Evolutionary conservation across 306 rosid species (phyloP), one percentile per base, ranked within the genome.

Genomic region (Cucumis melo): DNA sequence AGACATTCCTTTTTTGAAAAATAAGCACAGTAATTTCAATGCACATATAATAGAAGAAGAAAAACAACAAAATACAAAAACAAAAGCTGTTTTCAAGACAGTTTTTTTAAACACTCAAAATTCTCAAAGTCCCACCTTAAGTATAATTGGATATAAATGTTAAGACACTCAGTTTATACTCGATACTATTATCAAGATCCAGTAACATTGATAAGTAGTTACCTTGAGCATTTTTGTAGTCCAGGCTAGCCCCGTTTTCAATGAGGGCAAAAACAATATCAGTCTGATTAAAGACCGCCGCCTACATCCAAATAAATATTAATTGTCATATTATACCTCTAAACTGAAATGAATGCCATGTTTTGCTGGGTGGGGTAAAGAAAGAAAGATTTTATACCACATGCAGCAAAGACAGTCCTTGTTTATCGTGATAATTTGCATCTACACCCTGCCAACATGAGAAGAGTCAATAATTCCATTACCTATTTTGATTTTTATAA

Each of bases 281-380:
- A n/a, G 98, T 90, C 78, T 89, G 98, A 85, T 92, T 95, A 78
- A 95, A 95, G 78, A 95, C 93, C 29, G 99, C 92, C 70, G 97
- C 99, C 99, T 92, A 41, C 86, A 86, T 23, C 83, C 82, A 67
- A 67, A 48, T 73, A 10, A 73, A 70, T 61, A 59, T 36, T 34
- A 79, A 78, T 50, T 75, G 82, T 39, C 82, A 81, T 72, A 29
- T 34, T 65, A 34, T 79, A 46, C 20, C 29, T 27, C 8, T 15
- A 80, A n/a, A 23, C 27, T 9, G 14, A 61, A 10, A 74, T 20
- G 56, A 20, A 79, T 29, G 48, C 38, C 77, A 50, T 73, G 48
- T 73, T 73, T 19, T 73, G n/a, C 46, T 46, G 14, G 59, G 73
- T 27, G 21, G 20, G 46, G 29, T 53, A 53, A 21, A 58, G 73